phyloP scores from a whole-genome alignment of 1,284 basidiomycete species.

The Trichosporon asahii region DNA sequence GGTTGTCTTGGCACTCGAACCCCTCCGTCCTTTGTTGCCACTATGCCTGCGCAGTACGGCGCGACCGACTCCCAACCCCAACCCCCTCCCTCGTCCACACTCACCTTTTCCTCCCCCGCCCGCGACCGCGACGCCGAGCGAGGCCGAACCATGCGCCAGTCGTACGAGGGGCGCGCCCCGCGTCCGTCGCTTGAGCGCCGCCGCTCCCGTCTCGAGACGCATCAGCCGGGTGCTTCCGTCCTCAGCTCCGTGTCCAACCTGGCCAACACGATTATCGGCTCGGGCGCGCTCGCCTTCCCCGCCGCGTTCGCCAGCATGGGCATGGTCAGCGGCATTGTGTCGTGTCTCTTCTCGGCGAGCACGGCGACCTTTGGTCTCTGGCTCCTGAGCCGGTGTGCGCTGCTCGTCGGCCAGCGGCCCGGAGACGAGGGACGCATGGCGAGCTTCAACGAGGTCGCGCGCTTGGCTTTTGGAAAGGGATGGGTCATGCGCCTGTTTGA shows the following conservation, averaged over 20 bases:
- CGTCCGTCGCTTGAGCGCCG: slow-evolving; percentile 10
- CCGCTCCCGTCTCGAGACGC: slow-evolving; percentile 12
- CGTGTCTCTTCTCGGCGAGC: slow-evolving; percentile 78
- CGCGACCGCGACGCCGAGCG: background rate
- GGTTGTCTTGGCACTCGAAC: background rate
- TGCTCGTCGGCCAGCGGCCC: slow-evolving; percentile 57
- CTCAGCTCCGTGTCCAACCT: slow-evolving; percentile 58
- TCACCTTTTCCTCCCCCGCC: background rate
- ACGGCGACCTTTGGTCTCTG: slow-evolving; percentile 85
- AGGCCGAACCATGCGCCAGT: background rate
- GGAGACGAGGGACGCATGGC: slow-evolving; percentile 58
- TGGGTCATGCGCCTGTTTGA: slow-evolving; percentile 50
- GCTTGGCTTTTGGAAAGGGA: slow-evolving; percentile 66
- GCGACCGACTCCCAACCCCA: background rate
- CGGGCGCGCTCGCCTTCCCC: slow-evolving; percentile 59
- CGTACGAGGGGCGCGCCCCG: background rate
- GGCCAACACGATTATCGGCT: slow-evolving; percentile 82
- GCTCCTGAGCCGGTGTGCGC: slow-evolving; percentile 80
- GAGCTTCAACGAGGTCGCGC: slow-evolving; percentile 82
- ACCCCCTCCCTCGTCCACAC: background rate
- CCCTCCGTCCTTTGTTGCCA: background rate
- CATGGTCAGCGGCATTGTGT: slow-evolving; percentile 78
- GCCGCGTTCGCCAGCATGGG: slow-evolving; percentile 82
- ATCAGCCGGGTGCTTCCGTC: slow-evolving; percentile 20
- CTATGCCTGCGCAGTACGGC: background rate